Percentiles rank a stretch among this genome's conserved stretches.
Evolutionary conservation across 805 yeast species (phyloP).

Genomic region (Pichia heedii): DNA sequence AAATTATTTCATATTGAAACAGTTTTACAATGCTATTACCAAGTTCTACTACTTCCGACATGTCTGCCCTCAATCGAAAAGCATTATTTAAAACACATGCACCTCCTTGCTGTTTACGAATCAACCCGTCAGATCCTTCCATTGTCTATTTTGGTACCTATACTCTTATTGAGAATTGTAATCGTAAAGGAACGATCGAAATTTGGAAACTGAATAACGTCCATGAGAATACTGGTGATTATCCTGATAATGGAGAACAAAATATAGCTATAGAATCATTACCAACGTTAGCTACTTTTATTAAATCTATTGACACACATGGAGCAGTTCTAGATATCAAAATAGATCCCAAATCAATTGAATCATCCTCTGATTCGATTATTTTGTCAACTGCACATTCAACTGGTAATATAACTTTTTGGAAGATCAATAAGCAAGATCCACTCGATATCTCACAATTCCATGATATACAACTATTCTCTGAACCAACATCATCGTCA

Average conservation of each 20-base stretch:
- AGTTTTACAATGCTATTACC: no score
- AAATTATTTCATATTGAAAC: no score
- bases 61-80: constrained; percentile 11
- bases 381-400: constrained; percentile 64
- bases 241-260: constrained; percentile 5
- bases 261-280: not conserved
- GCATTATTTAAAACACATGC: constrained; percentile 35
- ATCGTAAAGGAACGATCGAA: constrained; percentile 56
- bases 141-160: constrained; percentile 71
- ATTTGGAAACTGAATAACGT: constrained; percentile 22
- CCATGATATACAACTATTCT: constrained; percentile 38
- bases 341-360: constrained; percentile 35
- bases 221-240: not conserved
- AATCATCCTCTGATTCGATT: constrained; percentile 27
- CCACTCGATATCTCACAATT: constrained; percentile 15
- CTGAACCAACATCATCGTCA: constrained; percentile 15
- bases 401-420: constrained; percentile 61
- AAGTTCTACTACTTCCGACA: no score
- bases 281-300: not conserved
- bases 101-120: constrained; percentile 80
- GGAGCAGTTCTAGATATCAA: constrained; percentile 77
- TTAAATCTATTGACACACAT: constrained; percentile 27
- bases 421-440: constrained; percentile 36
- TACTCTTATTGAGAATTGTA: constrained; percentile 50
- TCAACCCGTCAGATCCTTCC: constrained; percentile 41